These are phyloP conservation scores for Silene latifolia DNA, from an alignment of 148 eudicot genomes.

Conservation along the genomic window DNA sequence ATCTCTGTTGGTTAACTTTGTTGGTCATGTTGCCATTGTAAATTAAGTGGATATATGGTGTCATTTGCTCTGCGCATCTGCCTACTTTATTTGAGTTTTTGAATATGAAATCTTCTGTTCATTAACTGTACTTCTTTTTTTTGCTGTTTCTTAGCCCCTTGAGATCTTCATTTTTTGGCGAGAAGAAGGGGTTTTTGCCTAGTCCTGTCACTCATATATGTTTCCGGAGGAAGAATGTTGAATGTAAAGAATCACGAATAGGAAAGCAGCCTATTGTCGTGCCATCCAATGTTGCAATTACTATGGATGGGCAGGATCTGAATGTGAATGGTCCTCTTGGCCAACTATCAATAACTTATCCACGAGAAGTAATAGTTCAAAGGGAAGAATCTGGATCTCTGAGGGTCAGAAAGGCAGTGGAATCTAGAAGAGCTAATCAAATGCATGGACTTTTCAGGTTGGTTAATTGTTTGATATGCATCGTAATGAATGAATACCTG, in stretches of 20 bases:
- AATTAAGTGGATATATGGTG: not conserved
- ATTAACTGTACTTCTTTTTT: not conserved
- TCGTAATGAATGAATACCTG: not conserved
- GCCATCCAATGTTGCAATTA: conserved; percentile 72
- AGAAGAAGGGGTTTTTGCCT: conserved; percentile 41
- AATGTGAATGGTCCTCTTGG: conserved; percentile 93
- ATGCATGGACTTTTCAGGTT: conserved; percentile 98
- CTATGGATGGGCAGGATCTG: conserved; percentile 67
- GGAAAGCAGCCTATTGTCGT: conserved; percentile 85
- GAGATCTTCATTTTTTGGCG: conserved; percentile 53
- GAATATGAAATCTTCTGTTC: not conserved
- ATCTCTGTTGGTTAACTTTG: not conserved
- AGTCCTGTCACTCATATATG: conserved; percentile 34
- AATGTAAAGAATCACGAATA: conserved; percentile 90
- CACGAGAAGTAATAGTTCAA: conserved; percentile 69
- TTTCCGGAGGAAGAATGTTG: conserved; percentile 46
- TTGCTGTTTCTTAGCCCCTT: conserved; percentile 38
- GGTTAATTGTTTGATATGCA: not conserved
- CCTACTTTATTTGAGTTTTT: not conserved
- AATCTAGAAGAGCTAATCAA: conserved; percentile 83
- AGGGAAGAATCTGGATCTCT: conserved; percentile 64
- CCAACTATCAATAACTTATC: conserved; percentile 72
- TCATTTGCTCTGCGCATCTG: no score
- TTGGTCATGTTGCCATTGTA: not conserved
- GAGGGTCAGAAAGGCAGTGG: conserved; percentile 65